Conservation (phyloP, 2,329 filamentous ascomycete species). For the Nothomitra cinnamomea region DNA sequence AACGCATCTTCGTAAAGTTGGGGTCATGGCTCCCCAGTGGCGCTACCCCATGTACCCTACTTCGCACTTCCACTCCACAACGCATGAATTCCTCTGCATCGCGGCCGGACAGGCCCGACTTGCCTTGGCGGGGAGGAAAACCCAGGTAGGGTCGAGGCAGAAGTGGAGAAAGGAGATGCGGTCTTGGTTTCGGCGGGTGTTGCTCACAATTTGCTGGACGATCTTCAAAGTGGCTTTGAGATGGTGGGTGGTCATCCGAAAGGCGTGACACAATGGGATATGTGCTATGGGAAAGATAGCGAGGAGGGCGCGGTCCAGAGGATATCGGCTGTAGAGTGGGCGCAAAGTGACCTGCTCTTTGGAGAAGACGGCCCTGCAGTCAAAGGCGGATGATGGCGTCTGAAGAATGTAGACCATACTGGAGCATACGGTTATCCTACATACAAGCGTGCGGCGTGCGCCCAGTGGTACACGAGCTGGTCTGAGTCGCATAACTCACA, state of each 20-base stretch:
- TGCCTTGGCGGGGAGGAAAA: constrained; percentile 50
- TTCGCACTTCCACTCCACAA: constrained; percentile 50
- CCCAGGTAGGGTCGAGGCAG: constrained; percentile 35
- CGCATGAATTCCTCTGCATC: constrained; percentile 49
- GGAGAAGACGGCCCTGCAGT: constrained; percentile 35
- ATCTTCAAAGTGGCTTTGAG: constrained; percentile 37
- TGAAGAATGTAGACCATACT: no score
- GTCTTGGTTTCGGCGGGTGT: constrained; percentile 50
- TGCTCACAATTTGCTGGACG: constrained; percentile 42
- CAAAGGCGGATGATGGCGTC: constrained; percentile 14
- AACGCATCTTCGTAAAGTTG: constrained; percentile 33
- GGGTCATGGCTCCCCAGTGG: constrained; percentile 46
- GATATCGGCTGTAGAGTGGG: constrained; percentile 37
- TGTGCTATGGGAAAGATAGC: constrained; percentile 47
- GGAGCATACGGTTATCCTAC: no score
- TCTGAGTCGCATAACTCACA: no score
- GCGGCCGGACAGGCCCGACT: constrained; percentile 39
- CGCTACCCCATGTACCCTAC: constrained; percentile 50
- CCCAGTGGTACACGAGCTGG: no score
- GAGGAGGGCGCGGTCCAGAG: constrained; percentile 35
- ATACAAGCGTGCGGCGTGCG: no score
- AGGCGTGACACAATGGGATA: constrained; percentile 42
- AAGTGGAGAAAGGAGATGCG: constrained; percentile 41
- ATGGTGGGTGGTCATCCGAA: constrained; percentile 52
- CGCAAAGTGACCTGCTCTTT: constrained; percentile 42